Evolutionary conservation across 257 asterid genomes (phyloP).

Genomic region (Paraleonurus japonicus): DNA sequence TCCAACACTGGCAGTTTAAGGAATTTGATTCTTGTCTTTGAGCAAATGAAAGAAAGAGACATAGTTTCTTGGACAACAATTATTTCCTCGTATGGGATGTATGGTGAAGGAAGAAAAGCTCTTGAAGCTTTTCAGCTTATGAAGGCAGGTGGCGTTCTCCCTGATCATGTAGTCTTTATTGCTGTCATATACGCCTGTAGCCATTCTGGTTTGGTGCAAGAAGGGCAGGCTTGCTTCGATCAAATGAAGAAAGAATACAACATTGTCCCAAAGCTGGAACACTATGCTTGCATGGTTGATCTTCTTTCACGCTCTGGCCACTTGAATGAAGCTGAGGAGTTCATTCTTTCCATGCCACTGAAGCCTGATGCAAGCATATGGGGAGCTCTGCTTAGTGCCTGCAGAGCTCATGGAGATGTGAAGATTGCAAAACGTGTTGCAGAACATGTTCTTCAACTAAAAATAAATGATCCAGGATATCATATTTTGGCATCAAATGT

Average conservation of each 20-base stretch:
- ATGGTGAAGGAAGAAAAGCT: constrained; percentile 80
- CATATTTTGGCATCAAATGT: constrained; percentile 70
- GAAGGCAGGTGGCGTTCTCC: constrained; percentile 51
- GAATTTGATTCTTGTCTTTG: constrained; percentile 49
- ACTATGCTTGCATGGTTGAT: constrained; percentile 83
- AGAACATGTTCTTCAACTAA: constrained; percentile 37
- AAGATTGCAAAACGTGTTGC: constrained; percentile 57
- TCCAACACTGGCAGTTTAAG: constrained; percentile 63
- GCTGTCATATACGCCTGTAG: constrained; percentile 73
- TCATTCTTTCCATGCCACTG: constrained; percentile 67
- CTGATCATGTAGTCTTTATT: constrained; percentile 64
- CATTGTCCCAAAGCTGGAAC: constrained; percentile 74
- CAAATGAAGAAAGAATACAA: constrained; percentile 63
- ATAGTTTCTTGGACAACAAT: constrained; percentile 76
- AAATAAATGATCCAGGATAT: constrained; percentile 67
- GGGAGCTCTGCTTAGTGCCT: constrained; percentile 82
- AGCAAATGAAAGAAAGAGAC: constrained; percentile 62
- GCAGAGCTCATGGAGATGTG: constrained; percentile 55
- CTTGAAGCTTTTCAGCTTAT: constrained; percentile 56
- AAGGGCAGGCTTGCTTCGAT: constrained; percentile 62
- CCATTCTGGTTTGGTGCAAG: constrained; percentile 82
- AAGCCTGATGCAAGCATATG: constrained; percentile 80
- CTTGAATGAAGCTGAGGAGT: constrained; percentile 69
- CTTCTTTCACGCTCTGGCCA: constrained; percentile 77
- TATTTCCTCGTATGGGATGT: constrained; percentile 79